A percentile compares a stretch with the other conserved stretches of the same genome.
Evolutionary conservation across 164 flowering plant species (phyloP).

Genomic region (Cinnamomum chago): DNA sequence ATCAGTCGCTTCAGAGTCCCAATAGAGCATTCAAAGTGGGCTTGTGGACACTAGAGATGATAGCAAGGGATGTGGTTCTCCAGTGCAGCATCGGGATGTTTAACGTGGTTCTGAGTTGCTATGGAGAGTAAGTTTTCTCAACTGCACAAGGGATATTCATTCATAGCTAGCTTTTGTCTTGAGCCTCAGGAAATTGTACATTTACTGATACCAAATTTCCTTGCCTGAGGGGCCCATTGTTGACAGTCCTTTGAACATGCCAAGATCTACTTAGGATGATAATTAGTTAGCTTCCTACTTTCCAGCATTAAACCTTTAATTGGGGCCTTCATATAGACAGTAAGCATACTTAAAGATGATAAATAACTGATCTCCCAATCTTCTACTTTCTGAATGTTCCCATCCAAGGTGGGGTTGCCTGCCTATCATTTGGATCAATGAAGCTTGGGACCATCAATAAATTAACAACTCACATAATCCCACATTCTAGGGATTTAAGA

Average conservation of each 20-base stretch:
- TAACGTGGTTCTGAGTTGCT: slow-evolving; percentile 1
- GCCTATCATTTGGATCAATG: neutral
- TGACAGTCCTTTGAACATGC: no score
- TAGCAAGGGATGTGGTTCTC: slow-evolving; percentile 13
- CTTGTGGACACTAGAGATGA: slow-evolving; percentile 3
- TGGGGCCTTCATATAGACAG: neutral
- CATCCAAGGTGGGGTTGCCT: neutral
- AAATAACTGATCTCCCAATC: neutral
- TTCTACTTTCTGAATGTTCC: neutral
- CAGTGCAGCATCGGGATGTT: slow-evolving; percentile 17
- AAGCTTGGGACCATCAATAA: neutral
- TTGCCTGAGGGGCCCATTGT: neutral
- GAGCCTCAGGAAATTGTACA: neutral
- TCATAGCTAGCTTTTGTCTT: neutral
- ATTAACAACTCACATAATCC: neutral
- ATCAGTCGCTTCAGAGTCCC: slow-evolving; percentile 17
- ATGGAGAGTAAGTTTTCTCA: neutral
- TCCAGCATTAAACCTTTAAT: neutral
- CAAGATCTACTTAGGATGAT: no score
- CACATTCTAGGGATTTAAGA: neutral
- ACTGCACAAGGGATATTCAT: neutral
- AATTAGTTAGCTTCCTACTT: neutral
- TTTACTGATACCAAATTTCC: neutral
- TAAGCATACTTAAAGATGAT: neutral
- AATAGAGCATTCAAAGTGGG: slow-evolving; percentile 15